Percentiles rank a stretch among this genome's conserved stretches.
Conservation (phyloP, 2,329 filamentous ascomycete genomes). For the Aspergillus texensis region DNA sequence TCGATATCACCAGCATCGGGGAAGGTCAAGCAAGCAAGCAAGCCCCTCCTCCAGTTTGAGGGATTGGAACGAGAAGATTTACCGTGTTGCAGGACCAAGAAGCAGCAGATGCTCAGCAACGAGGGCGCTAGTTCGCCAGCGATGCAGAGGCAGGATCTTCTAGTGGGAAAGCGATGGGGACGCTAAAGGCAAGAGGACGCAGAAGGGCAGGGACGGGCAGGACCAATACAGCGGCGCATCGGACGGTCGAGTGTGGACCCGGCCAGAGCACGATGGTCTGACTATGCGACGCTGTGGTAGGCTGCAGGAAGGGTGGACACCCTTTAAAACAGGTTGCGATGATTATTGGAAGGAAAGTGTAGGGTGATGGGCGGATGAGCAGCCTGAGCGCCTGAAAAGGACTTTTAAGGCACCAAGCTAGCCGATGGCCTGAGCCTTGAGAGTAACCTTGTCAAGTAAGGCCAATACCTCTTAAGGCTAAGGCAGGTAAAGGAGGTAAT, state of each 20-base stretch:
- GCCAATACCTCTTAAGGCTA: neutral
- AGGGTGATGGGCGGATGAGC: conserved; percentile 17
- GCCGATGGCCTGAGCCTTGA: conserved; percentile 1
- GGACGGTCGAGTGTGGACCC: conserved; percentile 29
- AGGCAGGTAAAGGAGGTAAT: conserved; percentile 1
- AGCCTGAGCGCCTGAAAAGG: conserved; percentile 26
- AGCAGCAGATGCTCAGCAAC: conserved; percentile 23
- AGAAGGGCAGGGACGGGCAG: conserved; percentile 23
- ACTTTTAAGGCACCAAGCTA: conserved; percentile 21
- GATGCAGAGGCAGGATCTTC: conserved; percentile 18
- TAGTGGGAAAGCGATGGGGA: conserved; percentile 17
- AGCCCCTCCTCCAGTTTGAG: conserved; percentile 21
- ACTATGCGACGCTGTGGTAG: conserved; percentile 13
- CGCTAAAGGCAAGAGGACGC: conserved; percentile 24
- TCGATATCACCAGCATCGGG: conserved; percentile 19
- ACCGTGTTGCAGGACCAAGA: conserved; percentile 23
- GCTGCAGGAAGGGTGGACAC: conserved; percentile 3
- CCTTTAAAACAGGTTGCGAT: conserved; percentile 15
- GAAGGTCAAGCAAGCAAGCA: conserved; percentile 11
- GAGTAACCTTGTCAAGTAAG: conserved; percentile 2
- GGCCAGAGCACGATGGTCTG: conserved; percentile 33
- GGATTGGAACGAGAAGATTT: conserved; percentile 24
- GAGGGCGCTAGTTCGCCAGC: conserved; percentile 24
- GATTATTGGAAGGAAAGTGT: neutral
- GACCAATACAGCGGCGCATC: conserved; percentile 31